These are phyloP conservation scores for Aureobasidium subglaciale DNA, from an alignment of 2,329 filamentous ascomycete genomes.

Conservation along the genomic window DNA sequence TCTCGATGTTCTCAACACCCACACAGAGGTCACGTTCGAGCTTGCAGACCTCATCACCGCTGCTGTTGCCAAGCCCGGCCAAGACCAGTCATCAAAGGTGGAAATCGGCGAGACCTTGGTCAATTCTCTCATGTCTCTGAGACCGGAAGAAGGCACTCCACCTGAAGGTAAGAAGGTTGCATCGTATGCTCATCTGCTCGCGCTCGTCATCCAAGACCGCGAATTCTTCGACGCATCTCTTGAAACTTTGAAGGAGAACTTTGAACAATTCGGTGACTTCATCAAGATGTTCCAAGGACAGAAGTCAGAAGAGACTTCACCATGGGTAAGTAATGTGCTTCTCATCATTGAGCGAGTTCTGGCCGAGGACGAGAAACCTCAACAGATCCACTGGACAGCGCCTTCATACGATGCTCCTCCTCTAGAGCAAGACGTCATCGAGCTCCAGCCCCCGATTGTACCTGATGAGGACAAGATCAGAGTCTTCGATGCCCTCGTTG, in stretches of 20 bases:
- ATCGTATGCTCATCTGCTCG: slow-evolving; percentile 86
- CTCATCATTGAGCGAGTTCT: slow-evolving; percentile 84
- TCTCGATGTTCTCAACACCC: slow-evolving; percentile 80
- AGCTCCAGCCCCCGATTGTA: slow-evolving; percentile 56
- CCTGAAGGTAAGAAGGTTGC: slow-evolving; percentile 64
- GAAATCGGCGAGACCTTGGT: slow-evolving; percentile 79
- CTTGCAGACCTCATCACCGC: slow-evolving; percentile 78
- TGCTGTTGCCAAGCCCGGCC: slow-evolving; percentile 54
- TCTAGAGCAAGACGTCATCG: slow-evolving; percentile 44
- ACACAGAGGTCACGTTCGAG: slow-evolving; percentile 84
- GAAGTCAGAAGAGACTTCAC: slow-evolving; percentile 69
- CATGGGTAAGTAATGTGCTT: slow-evolving; percentile 87
- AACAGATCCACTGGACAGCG: slow-evolving; percentile 60
- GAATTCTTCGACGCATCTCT: slow-evolving; percentile 73
- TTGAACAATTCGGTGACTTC: slow-evolving; percentile 69
- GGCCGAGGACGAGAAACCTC: slow-evolving; percentile 79
- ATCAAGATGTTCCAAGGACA: slow-evolving; percentile 63
- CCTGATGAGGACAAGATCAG: slow-evolving; percentile 57
- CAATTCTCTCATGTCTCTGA: slow-evolving; percentile 67
- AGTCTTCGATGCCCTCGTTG: slow-evolving; percentile 71
- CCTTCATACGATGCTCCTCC: slow-evolving; percentile 37
- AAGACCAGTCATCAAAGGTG: slow-evolving; percentile 52
- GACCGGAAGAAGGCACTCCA: slow-evolving; percentile 42
- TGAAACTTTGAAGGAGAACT: slow-evolving; percentile 67
- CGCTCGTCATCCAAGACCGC: slow-evolving; percentile 75